These are phyloP conservation scores for Phellopilus nigrolimitatus DNA, from an alignment of 1,284 basidiomycete species.

Conservation along the genomic window DNA sequence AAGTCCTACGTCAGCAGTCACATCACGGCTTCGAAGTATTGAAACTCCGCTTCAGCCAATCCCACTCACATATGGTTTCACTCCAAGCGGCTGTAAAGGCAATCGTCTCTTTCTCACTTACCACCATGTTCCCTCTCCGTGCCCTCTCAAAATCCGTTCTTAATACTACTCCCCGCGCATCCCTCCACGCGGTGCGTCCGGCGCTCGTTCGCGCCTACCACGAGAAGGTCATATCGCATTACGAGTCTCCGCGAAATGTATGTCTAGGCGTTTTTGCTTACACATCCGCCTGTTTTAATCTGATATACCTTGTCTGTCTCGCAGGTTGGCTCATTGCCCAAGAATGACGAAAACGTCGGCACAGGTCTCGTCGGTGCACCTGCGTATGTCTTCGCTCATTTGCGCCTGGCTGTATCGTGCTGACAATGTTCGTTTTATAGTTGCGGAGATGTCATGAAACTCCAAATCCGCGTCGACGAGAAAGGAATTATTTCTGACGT, in stretches of 20 bases:
- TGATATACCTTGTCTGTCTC: constrained; percentile 40
- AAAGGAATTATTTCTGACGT: constrained; percentile 95
- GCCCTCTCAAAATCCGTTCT: constrained; percentile 45
- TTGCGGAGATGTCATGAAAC: constrained; percentile 96
- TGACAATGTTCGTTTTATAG: constrained; percentile 33
- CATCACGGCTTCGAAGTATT: background rate
- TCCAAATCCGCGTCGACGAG: constrained; percentile 97
- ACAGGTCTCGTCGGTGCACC: constrained; percentile 98
- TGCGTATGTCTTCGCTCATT: constrained; percentile 62
- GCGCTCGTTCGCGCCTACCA: constrained; percentile 70
- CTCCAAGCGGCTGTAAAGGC: constrained; percentile 1
- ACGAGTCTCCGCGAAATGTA: constrained; percentile 93
- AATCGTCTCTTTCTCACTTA: constrained; percentile 16
- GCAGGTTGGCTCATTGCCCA: constrained; percentile 93
- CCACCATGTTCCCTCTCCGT: constrained; percentile 64
- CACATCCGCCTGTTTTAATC: constrained; percentile 36
- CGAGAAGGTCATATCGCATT: constrained; percentile 94
- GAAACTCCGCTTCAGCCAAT: constrained; percentile 15
- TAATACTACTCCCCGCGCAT: constrained; percentile 38
- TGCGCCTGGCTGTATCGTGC: constrained; percentile 21
- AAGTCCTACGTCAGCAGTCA: background rate
- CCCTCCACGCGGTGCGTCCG: constrained; percentile 40
- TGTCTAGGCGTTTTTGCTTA: constrained; percentile 35
- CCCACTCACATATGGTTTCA: background rate
- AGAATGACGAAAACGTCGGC: constrained; percentile 87